Conservation (phyloP, 345 rosid species). For the Jatropha curcas region DNA sequence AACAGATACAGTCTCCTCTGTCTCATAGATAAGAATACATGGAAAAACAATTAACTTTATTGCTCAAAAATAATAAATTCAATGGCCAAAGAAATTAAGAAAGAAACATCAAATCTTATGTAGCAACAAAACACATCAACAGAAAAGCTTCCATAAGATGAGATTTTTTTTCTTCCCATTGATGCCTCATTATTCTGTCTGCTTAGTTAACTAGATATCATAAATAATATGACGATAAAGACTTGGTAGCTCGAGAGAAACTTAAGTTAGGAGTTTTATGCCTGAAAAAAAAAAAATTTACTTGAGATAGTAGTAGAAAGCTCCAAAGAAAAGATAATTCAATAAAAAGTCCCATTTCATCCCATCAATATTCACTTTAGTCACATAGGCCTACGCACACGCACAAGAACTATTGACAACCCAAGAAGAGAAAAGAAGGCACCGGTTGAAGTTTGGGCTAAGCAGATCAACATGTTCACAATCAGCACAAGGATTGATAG, state of each 20-base stretch:
- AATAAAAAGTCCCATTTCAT: too few species aligned
- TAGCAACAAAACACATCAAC: too few species aligned
- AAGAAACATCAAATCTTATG: background rate
- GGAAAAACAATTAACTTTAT: background rate
- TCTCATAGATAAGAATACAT: background rate
- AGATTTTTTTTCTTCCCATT: too few species aligned
- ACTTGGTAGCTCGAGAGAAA: too few species aligned
- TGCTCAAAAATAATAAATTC: background rate
- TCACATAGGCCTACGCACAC: background rate
- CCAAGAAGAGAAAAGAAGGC: background rate
- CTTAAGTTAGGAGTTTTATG: too few species aligned
- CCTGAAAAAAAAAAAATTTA: too few species aligned
- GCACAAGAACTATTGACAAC: too few species aligned
- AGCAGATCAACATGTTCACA: too few species aligned
- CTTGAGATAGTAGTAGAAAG: background rate
- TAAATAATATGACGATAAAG: too few species aligned
- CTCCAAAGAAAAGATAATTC: background rate
- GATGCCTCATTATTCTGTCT: too few species aligned
- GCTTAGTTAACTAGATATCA: too few species aligned
- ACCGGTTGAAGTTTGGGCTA: background rate
- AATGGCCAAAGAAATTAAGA: background rate
- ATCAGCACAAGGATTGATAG: background rate
- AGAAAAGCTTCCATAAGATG: background rate
- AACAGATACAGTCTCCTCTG: constrained; percentile 36
- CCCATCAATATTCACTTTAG: background rate